Percentiles rank a stretch among this genome's conserved stretches.
These are phyloP conservation scores for Meripilus lineatus DNA, from an alignment of 1,284 basidiomycete genomes.

Conservation along the genomic window DNA sequence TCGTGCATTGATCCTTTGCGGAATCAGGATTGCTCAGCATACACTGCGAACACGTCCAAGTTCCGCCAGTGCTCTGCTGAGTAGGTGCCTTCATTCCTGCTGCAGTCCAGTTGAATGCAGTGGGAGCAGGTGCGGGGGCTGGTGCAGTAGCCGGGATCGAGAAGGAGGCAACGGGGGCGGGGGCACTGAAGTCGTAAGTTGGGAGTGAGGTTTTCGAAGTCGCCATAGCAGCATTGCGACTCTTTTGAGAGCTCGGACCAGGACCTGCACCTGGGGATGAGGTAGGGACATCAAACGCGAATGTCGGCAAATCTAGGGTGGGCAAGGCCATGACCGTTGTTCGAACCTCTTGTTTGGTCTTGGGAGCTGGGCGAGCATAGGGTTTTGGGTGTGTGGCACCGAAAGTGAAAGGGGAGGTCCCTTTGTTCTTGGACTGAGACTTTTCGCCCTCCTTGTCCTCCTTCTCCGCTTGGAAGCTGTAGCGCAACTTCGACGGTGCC, in stretches of 20 bases:
- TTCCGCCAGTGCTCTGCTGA: conserved; percentile 8
- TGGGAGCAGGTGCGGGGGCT: conserved; percentile 8
- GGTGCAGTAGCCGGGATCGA: neutral
- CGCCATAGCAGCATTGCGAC: conserved; percentile 28
- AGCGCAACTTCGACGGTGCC: conserved; percentile 69
- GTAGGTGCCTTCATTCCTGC: conserved; percentile 22
- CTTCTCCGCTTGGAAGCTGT: conserved; percentile 49
- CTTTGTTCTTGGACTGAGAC: conserved; percentile 1
- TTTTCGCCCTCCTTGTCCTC: conserved; percentile 28
- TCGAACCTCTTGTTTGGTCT: conserved; percentile 19
- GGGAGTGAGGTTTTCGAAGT: conserved; percentile 32
- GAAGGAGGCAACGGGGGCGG: conserved; percentile 7
- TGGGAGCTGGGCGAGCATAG: conserved; percentile 6
- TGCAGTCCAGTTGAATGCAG: conserved; percentile 21
- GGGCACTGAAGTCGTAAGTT: conserved; percentile 34
- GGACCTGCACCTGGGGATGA: conserved; percentile 29
- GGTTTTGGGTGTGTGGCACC: conserved; percentile 5
- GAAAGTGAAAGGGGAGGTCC: conserved; percentile 1
- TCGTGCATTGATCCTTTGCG: conserved; percentile 7
- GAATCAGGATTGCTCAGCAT: conserved; percentile 19
- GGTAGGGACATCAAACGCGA: conserved; percentile 22
- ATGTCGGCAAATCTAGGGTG: conserved; percentile 20
- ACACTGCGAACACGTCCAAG: conserved; percentile 24
- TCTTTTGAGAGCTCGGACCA: conserved; percentile 31
- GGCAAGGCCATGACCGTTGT: conserved; percentile 18